A percentile compares a stretch with the other conserved stretches of the same genome.
phyloP scores from a whole-genome alignment of 805 yeast genomes.

The Metschnikowia continentalis region DNA sequence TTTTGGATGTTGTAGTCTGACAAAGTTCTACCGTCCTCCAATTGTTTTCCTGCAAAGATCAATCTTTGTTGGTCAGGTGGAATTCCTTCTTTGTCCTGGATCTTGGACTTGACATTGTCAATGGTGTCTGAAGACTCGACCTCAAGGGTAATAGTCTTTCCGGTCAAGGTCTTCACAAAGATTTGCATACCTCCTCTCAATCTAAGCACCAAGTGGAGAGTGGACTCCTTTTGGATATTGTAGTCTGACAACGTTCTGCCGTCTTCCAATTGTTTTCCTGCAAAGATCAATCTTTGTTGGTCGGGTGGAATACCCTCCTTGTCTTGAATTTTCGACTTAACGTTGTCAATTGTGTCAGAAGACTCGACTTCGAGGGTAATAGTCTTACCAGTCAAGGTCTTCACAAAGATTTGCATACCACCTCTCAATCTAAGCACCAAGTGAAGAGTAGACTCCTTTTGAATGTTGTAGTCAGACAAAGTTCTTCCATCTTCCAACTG shows the following conservation, averaged over 20 bases:
- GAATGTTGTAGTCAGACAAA: constrained; percentile 39
- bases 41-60: constrained; percentile 89
- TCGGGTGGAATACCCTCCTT: too few species aligned
- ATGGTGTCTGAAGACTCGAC: too few species aligned
- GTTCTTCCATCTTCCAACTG: constrained; percentile 42
- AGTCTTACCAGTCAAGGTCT: constrained; percentile 41
- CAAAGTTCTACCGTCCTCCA: constrained; percentile 93
- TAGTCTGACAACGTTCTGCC: constrained; percentile 96
- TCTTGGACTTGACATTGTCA: too few species aligned
- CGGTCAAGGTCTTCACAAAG: too few species aligned
- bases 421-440: constrained; percentile 21
- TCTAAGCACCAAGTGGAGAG: constrained; percentile 92
- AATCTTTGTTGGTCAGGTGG: too few species aligned
- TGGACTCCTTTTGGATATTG: constrained; percentile 98
- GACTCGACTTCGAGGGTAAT: too few species aligned
- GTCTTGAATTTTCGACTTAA: too few species aligned
- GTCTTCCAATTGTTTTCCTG: constrained; percentile 95
- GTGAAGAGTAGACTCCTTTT: constrained; percentile 39
- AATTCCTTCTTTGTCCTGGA: too few species aligned
- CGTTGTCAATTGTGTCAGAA: too few species aligned
- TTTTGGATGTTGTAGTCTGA: constrained; percentile 98
- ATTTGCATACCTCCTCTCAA: constrained; percentile 84
- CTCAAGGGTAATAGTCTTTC: too few species aligned
- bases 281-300: constrained; percentile 40
- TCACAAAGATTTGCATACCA: constrained; percentile 58